Base-by-base conservation (phyloP, 177 flowering plant genomes). In the Tripterygium wilfordii region DNA sequence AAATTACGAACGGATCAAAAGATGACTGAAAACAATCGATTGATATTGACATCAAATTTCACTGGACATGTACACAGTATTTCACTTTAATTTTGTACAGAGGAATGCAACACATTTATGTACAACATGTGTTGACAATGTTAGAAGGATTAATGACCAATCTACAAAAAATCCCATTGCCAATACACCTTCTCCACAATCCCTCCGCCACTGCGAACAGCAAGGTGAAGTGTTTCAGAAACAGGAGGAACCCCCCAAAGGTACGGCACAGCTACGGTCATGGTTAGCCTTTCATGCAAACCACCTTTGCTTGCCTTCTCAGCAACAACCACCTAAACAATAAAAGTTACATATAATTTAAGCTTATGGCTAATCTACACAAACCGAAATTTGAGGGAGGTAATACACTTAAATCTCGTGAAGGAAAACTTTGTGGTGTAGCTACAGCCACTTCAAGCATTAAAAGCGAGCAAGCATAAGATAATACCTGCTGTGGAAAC, bases 231-330 rank as follows among this genome's bases (percentile, higher is more conserved):
- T 3, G 80, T 80, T 55, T 92, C 96, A 9, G 98, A 86, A 31
- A 80, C 96, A 27, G 96, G 98, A 60, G 98, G 98, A 55, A 92
- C 96, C 27, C 98, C 98, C 95, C 96, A 92, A 12, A 92, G 83
- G 15, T 80, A 66, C 4, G 98, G 98, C 56, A 92, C 96, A 13
- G 94, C 96, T 2, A 92, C 96, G n/a, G 83, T 86, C 96, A 88
- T 92, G 9, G 75, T 86, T 49, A 92, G 68, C 71, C 82, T 88
- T 53, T 92, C 98, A 27, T 92, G 90, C 74, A 92, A 57, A 16
- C 94, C 96, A 2, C 89, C 85, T 30, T 73, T 68, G 46, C 61
- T 82, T 10, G 85, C 96, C 57, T 83, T 88, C 68, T 85, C 88
- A 12, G 98, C 78, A 27, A 75, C 78, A 38, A 92, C 96, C 38